Conservation (phyloP, 2,329 filamentous ascomycete species). For the Alternaria sp. region DNA sequence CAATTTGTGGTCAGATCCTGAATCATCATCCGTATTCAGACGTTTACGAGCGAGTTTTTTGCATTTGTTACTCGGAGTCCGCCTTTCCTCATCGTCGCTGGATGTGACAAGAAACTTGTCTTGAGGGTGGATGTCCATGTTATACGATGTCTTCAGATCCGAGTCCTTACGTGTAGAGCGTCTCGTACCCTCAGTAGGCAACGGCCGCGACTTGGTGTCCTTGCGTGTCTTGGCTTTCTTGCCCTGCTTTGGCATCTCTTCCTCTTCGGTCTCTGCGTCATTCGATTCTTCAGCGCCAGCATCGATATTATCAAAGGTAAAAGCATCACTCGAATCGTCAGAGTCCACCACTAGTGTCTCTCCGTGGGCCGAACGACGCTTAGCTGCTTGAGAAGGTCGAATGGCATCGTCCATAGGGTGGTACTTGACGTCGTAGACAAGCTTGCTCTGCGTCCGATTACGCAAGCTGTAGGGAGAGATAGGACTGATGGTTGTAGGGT, state of each 20-base stretch:
- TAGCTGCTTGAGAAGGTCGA: constrained; percentile 40
- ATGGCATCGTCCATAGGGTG: constrained; percentile 48
- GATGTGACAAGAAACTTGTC: constrained; percentile 30
- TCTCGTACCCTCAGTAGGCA: constrained; percentile 22
- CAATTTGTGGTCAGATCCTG: not conserved
- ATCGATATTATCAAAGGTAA: constrained; percentile 10
- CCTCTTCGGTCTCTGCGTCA: constrained; percentile 17
- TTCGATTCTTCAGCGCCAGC: constrained; percentile 1
- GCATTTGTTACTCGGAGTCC: constrained; percentile 5
- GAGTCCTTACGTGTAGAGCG: constrained; percentile 37
- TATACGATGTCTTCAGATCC: constrained; percentile 33
- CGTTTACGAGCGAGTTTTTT: not conserved
- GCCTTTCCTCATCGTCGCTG: constrained; percentile 13
- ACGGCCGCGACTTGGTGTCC: not conserved
- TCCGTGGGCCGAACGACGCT: constrained; percentile 36
- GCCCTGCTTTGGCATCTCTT: not conserved
- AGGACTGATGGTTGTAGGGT: constrained; percentile 17
- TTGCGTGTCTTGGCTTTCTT: constrained; percentile 25
- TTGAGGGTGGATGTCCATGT: constrained; percentile 43
- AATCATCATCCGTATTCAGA: not conserved
- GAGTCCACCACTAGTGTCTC: constrained; percentile 8
- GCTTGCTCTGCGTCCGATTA: constrained; percentile 26
- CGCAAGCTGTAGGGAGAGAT: constrained; percentile 24
- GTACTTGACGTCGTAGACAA: constrained; percentile 45
- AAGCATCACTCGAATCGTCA: constrained; percentile 9